A percentile compares a stretch with the other conserved stretches of the same genome.
These are phyloP conservation scores for Ocimum tenuiflorum DNA, from an alignment of 257 asterid species.

Conservation along the genomic window DNA sequence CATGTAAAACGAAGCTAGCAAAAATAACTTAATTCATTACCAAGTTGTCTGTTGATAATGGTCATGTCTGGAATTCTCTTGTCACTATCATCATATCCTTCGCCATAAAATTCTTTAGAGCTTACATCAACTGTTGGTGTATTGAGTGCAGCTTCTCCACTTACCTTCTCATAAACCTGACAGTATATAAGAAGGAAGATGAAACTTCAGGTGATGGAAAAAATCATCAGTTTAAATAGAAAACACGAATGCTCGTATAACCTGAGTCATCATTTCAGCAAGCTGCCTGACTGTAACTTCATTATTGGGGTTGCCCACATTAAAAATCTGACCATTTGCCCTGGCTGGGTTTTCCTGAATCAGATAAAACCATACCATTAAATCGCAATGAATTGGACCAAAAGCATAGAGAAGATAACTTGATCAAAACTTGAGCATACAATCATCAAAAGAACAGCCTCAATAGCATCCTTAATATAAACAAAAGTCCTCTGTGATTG, in stretches of 20 bases:
- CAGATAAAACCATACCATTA: constrained; percentile 13
- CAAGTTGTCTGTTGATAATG: constrained; percentile 80
- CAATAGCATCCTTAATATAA: constrained; percentile 89
- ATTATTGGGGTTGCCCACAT: constrained; percentile 90
- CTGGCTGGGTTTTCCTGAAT: constrained; percentile 84
- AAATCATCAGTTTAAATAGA: background rate
- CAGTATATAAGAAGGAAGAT: background rate
- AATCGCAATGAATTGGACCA: constrained; percentile 1
- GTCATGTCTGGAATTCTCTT: constrained; percentile 97
- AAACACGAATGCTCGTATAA: constrained; percentile 17
- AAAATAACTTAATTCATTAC: constrained; percentile 28
- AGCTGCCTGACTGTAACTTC: constrained; percentile 96
- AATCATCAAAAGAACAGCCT: constrained; percentile 86
- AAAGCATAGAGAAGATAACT: background rate
- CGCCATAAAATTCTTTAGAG: constrained; percentile 92
- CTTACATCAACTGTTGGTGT: constrained; percentile 69
- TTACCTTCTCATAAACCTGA: constrained; percentile 79
- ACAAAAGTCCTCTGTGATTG: constrained; percentile 87
- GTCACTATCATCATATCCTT: constrained; percentile 94
- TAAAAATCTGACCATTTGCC: constrained; percentile 86
- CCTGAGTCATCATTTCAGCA: constrained; percentile 98
- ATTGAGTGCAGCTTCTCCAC: constrained; percentile 65
- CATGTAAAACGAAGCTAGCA: background rate
- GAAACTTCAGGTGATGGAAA: background rate
- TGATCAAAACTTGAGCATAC: constrained; percentile 35